Evolutionary conservation across 257 asterid species (phyloP), one percentile per base, ranked within the genome.

Genomic region (Solanum piurae): DNA sequence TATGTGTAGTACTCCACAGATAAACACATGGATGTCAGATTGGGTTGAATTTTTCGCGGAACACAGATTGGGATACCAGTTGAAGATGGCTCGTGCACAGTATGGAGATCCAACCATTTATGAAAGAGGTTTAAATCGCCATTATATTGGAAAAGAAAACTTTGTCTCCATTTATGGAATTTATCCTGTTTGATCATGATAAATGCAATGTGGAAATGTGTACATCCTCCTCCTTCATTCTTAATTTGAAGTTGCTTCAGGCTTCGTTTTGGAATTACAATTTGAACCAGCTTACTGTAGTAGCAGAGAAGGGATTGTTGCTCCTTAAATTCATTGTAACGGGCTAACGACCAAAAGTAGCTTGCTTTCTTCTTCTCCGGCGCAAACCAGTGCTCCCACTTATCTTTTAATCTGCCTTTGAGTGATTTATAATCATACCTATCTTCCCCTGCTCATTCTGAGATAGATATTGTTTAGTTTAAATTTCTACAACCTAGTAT

Each of bases 1-100:
- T 89, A 76, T 84, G 38, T 94, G 93, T 94, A 97, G 99, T 87
- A 97, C 99, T 44, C 99, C 99, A 14, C 99, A 97, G 92, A 93
- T 95, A 79, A 97, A 95, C 92, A 94, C 95, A 1, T 95, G 99
- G 99, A 95, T 93, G 55, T 86, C 94, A 52, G 95, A 97, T 75
- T 97, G 99, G 99, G 87, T 95, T 62, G 94, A 95, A 64, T 97
- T 97, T 82, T 97, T 92, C 86, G 98, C 98, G 29, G 96, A 93
- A 90, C 98, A 95, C 89, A 92, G 99, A 90, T 83, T 97, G 89
- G 98, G 97, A 88, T 95, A 95, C 93, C 99, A 97, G 87, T 91
- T 97, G 94, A 90, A 93, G 91, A 89, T 95, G 89, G 94, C 94
- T 29, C 91, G 95, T 10, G 92, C 94, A 84, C 99, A 94, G 85